Evolutionary conservation across 75 land plant genomes (phyloP).

Genomic region (Pinus albicaulis): DNA sequence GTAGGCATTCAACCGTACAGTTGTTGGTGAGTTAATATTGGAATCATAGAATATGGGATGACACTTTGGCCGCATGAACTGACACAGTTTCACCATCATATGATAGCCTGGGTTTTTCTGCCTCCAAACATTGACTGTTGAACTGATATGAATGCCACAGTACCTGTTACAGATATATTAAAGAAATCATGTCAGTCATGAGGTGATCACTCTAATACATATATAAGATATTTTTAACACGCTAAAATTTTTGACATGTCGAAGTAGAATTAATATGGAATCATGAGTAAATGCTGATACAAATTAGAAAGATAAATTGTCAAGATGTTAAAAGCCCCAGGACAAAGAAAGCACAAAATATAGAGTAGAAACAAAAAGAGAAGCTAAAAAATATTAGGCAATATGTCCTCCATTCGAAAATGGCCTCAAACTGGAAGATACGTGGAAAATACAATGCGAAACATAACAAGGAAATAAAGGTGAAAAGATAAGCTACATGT

Average conservation of each 20-base stretch:
- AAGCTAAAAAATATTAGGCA: neutral
- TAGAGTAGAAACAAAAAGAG: neutral
- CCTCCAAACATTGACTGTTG: slow-evolving; percentile 65
- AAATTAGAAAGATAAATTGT: neutral
- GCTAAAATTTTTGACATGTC: neutral
- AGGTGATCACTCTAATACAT: too few relatives aligned
- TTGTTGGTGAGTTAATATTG: slow-evolving; percentile 80
- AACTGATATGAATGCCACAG: slow-evolving; percentile 57
- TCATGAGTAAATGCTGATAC: neutral
- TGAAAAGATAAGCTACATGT: neutral
- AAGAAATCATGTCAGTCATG: too few relatives aligned
- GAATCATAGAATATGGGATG: slow-evolving; percentile 87
- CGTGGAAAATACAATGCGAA: neutral
- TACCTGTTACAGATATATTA: slow-evolving; percentile 17
- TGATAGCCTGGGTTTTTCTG: slow-evolving; percentile 37
- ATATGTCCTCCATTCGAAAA: neutral
- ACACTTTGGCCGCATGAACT: slow-evolving; percentile 83
- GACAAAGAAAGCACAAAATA: neutral
- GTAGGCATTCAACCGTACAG: slow-evolving; percentile 77
- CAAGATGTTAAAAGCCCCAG: neutral
- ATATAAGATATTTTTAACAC: too few relatives aligned
- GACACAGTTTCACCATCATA: slow-evolving; percentile 58
- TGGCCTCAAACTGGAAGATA: neutral
- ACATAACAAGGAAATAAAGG: neutral
- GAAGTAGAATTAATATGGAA: slow-evolving; percentile 4